Evolutionary conservation across 1,284 basidiomycete species (phyloP), one percentile per base, ranked within the genome.

Genomic region (Cystobasidium slooffiae): DNA sequence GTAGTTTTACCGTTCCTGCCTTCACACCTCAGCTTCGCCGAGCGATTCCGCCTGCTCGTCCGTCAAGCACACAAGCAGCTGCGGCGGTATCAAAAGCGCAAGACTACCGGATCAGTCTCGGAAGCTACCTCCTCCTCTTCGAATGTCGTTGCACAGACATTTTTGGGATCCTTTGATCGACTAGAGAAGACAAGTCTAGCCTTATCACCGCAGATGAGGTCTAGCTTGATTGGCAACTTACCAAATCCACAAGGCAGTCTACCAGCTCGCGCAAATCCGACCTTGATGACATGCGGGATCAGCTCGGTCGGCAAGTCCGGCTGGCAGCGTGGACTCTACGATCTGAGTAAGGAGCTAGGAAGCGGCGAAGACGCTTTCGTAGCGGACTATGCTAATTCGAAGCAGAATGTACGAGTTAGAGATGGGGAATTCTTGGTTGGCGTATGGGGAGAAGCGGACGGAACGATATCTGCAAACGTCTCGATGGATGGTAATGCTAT

Each of bases 371-470:
- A 69, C 12, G 43, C 51, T 14, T 69, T 69, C 46, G 39, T 59
- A 12, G 68, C 56, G 10, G 68, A 59, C 24, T 69, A 39, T 62
- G 41, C 16, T 18, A 58, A 49, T 22, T 61, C 58, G 9, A 61
- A 49, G 68, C 56, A 59, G 37, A 61, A 61, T 20, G 68, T 69
- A 8, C 55, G 68, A 43, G 68, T 41, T 1, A 12, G 68, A 39
- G 68, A 51, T 39, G 68, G 68, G 18, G 68, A 69, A 46, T 69
- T 69, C 44, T 52, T 69, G 16, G 56, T 61, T 14, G 68, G 55
- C 24, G 46, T 69, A 24, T 69, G 68, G 68, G 68, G 68, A 18
- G 68, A 62, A 49, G 7, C 47, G 22, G 68, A 69, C 61, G 68
- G 68, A 14, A 61, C 14, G 39, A 69, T 69, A 61, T 46, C 55